Percentiles rank a stretch among this genome's conserved stretches.
Evolutionary conservation across 1,284 basidiomycete genomes (phyloP).

Genomic region (Mycena citricolor): DNA sequence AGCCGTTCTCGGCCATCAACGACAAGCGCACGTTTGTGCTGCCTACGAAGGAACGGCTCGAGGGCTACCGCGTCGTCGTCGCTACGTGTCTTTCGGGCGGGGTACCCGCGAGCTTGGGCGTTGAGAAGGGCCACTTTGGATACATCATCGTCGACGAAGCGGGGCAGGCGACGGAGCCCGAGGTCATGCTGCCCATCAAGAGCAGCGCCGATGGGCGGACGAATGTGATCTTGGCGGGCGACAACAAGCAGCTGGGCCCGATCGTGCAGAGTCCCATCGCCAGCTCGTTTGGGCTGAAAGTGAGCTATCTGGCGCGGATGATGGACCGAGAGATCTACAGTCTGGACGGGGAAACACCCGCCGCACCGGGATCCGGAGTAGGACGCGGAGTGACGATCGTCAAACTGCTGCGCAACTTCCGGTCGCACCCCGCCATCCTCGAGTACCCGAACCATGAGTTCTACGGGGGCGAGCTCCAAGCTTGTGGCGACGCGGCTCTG

Average conservation of each 20-base stretch:
- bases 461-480: slow-evolving; percentile 51
- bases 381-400: slow-evolving; percentile 35
- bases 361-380: slow-evolving; percentile 35
- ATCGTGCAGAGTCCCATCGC: slow-evolving; percentile 51
- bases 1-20: slow-evolving; percentile 39
- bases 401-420: slow-evolving; percentile 60
- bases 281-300: slow-evolving; percentile 41
- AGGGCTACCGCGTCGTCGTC: slow-evolving; percentile 47
- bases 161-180: slow-evolving; percentile 59
- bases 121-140: slow-evolving; percentile 51
- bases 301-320: slow-evolving; percentile 51
- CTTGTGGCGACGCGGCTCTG: slow-evolving; percentile 42
- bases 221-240: slow-evolving; percentile 55
- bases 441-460: slow-evolving; percentile 56
- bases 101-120: slow-evolving; percentile 44
- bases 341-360: slow-evolving; percentile 22
- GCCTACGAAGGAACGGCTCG: slow-evolving; percentile 36
- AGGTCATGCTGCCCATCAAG: slow-evolving; percentile 54
- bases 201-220: slow-evolving; percentile 42
- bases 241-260: slow-evolving; percentile 59
- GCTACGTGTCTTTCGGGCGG: slow-evolving; percentile 53
- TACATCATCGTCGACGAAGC: slow-evolving; percentile 68
- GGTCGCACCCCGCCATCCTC: slow-evolving; percentile 56
- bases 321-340: slow-evolving; percentile 49
- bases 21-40: slow-evolving; percentile 42